phyloP scores from a whole-genome alignment of 2,329 filamentous ascomycete species.

The Colletotrichum liaoningense region DNA sequence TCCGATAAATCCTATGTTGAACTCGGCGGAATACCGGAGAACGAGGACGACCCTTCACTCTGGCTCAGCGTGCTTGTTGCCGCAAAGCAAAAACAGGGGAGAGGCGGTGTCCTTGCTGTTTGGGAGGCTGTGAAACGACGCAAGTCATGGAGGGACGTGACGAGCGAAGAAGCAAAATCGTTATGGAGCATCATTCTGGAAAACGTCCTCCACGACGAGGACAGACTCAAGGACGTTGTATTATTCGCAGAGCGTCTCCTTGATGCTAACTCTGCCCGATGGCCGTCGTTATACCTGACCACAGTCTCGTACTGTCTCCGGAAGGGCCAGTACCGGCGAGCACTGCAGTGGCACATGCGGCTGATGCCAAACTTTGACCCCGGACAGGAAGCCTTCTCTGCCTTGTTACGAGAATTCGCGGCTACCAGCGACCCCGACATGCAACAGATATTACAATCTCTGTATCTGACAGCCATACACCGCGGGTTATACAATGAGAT shows the following conservation, averaged over 20 bases:
- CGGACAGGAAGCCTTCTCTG: slow-evolving; percentile 52
- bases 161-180: slow-evolving; percentile 38
- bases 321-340: slow-evolving; percentile 50
- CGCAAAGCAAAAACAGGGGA: slow-evolving; percentile 37
- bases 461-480: slow-evolving; percentile 58
- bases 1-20: background rate
- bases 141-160: slow-evolving; percentile 39
- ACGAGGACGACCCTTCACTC: slow-evolving; percentile 30
- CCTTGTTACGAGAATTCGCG: slow-evolving; percentile 57
- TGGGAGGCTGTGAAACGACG: slow-evolving; percentile 42
- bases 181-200: slow-evolving; percentile 45
- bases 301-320: slow-evolving; percentile 56
- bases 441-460: slow-evolving; percentile 53
- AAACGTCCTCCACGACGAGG: slow-evolving; percentile 42
- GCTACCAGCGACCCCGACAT: slow-evolving; percentile 48
- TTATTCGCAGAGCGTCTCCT: slow-evolving; percentile 57
- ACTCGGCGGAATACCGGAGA: slow-evolving; percentile 15
- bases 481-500: slow-evolving; percentile 62
- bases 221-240: slow-evolving; percentile 47
- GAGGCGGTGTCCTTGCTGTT: slow-evolving; percentile 40
- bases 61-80: slow-evolving; percentile 39
- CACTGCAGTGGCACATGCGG: slow-evolving; percentile 60
- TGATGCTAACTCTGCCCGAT: slow-evolving; percentile 50
- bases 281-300: slow-evolving; percentile 64
- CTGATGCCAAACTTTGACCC: slow-evolving; percentile 57